phyloP scores from a whole-genome alignment of 1,284 basidiomycete genomes.

The Marasmius oreades region DNA sequence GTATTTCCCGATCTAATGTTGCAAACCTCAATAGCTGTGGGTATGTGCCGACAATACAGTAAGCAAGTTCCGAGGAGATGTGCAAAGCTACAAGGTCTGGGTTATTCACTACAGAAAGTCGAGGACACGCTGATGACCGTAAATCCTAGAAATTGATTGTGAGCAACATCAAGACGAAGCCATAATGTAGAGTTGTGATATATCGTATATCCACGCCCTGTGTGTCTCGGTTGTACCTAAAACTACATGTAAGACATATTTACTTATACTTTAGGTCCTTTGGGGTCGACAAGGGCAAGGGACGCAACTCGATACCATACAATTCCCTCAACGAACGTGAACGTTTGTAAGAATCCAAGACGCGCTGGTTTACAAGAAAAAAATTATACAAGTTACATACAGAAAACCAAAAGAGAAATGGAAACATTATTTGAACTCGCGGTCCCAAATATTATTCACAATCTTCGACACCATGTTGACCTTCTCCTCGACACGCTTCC shows the following conservation, averaged over 20 bases:
- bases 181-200: background rate
- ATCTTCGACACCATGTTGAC: background rate
- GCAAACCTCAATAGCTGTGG: conserved; percentile 57
- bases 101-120: background rate
- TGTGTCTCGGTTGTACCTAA: background rate
- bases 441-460: background rate
- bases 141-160: conserved; percentile 23
- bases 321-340: too few relatives aligned
- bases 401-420: too few relatives aligned
- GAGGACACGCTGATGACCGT: background rate
- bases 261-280: too few relatives aligned
- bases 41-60: conserved; percentile 88
- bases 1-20: conserved; percentile 1
- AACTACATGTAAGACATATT: too few relatives aligned
- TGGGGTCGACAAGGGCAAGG: too few relatives aligned
- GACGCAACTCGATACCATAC: too few relatives aligned
- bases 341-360: too few relatives aligned
- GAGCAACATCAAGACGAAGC: conserved; percentile 23
- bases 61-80: conserved; percentile 85
- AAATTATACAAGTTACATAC: too few relatives aligned
- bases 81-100: conserved; percentile 82
- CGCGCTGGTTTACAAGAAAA: too few relatives aligned
- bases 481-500: background rate
- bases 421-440: background rate
- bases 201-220: background rate